Evolutionary conservation across 1,284 basidiomycete genomes (phyloP), one percentile per base, ranked within the genome.

Genomic region (Irpex rosettiformis): DNA sequence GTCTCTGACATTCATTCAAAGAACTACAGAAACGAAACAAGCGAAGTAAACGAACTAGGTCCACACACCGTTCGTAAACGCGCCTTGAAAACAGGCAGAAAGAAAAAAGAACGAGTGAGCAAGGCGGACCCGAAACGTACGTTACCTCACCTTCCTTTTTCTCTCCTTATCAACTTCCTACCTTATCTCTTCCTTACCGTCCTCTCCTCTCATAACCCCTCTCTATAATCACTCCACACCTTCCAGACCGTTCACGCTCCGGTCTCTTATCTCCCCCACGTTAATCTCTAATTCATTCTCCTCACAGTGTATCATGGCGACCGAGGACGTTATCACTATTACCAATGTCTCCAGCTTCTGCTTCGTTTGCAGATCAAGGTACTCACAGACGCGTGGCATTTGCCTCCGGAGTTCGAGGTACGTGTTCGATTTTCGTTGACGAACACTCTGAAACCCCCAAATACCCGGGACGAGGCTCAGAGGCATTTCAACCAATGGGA

Each of bases 401-500:
- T 96, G 5, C 92, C 93, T 5, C 71, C 80, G 0, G 88, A 90
- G 61, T 90, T 91, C 62, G 93, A 95, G 82, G 93, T 92, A 56
- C 54, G 78, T 69, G 27, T 24, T 18, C 22, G 4, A 5, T 22
- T 45, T 22, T 30, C 3, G 27, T 37, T 54, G 18, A 7, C 27
- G 49, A 10, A 8, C 27, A 22, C 24, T 93, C 11, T 37, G 33
- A 37, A 11, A 37, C 89, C 89, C 10, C 69, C 78, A 0, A 85
- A 87, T 59, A 86, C 89, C 60, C 91, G 93, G 80, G 90, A 89
- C 57, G 49, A 77, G 68, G 37, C 43, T 33, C 21, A 6, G 18
- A 8, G 10, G 48, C 52, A 54, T 51, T 24, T 18, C 18, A 18
- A 37, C 18, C 13, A 45, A 18, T 8, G n/a, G 13, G 43, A 22